These are phyloP conservation scores for Saprolegnia parasitica DNA, from an alignment of 352 stramenopile species.

Conservation along the genomic window DNA sequence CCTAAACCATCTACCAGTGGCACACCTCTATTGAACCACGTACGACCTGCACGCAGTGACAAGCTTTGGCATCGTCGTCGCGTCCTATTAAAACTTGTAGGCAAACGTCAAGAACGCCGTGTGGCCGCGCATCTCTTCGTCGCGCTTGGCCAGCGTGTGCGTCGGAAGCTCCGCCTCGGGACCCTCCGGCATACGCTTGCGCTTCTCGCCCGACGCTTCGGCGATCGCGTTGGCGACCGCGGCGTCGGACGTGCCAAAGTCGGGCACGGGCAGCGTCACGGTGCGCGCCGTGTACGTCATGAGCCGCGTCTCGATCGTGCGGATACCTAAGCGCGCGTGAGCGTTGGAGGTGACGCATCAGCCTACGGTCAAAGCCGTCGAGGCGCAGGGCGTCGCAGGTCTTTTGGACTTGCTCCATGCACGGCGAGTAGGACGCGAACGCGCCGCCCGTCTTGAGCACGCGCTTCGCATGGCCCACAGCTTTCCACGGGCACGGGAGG, in stretches of 20 bases:
- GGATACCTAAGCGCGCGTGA: slow-evolving; percentile 46
- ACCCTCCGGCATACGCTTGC: slow-evolving; percentile 36
- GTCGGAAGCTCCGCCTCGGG: slow-evolving; percentile 51
- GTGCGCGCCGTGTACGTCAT: slow-evolving; percentile 70
- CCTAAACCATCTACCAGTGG: not conserved
- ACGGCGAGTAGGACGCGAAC: slow-evolving; percentile 97
- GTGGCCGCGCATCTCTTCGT: slow-evolving; percentile 81
- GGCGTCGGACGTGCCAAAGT: slow-evolving; percentile 48
- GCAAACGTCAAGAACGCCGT: slow-evolving; percentile 84
- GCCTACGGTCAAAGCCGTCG: slow-evolving; percentile 78
- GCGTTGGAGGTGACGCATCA: not conserved
- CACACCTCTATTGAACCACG: too few relatives aligned
- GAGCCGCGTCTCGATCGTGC: slow-evolving; percentile 91
- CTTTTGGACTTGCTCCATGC: slow-evolving; percentile 98
- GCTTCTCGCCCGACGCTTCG: slow-evolving; percentile 34
- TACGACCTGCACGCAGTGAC: not conserved
- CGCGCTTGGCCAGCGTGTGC: slow-evolving; percentile 75
- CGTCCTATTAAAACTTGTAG: slow-evolving; percentile 52
- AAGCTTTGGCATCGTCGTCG: not conserved
- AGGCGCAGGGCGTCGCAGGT: slow-evolving; percentile 66
- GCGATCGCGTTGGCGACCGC: slow-evolving; percentile 3
- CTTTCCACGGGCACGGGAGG: slow-evolving; percentile 96
- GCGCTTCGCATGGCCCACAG: slow-evolving; percentile 88
- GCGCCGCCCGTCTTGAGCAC: slow-evolving; percentile 90
- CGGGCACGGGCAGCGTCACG: slow-evolving; percentile 61